Percentiles rank a stretch among this genome's conserved stretches.
Conservation (phyloP, 2,329 filamentous ascomycete genomes). For the Ceratocystis cubensis region DNA sequence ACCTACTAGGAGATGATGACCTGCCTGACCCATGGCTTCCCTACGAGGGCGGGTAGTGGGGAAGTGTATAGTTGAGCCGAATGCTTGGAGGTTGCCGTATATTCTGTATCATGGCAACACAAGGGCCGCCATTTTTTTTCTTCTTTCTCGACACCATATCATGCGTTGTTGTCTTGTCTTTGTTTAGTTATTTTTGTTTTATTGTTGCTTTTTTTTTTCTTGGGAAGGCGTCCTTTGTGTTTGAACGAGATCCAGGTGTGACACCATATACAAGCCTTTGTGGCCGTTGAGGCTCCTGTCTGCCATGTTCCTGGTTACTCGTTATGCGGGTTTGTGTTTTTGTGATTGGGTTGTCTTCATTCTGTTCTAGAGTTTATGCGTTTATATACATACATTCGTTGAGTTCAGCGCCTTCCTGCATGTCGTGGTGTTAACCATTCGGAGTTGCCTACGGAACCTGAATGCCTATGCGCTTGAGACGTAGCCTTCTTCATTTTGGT, state of each 20-base stretch:
- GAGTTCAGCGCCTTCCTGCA: background rate
- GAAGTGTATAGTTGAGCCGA: background rate
- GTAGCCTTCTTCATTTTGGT: background rate
- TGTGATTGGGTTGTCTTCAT: background rate
- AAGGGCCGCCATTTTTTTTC: background rate
- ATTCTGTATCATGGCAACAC: background rate
- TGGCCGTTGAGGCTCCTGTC: background rate
- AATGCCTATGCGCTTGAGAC: background rate
- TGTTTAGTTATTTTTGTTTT: constrained; percentile 1
- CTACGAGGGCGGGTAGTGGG: too few relatives aligned
- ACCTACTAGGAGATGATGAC: too few relatives aligned
- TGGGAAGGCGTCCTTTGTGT: constrained; percentile 7
- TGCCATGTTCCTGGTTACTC: background rate
- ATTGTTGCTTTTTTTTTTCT: background rate
- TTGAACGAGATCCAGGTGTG: background rate
- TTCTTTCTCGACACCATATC: background rate
- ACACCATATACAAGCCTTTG: background rate
- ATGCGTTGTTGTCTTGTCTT: background rate
- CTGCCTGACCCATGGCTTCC: too few relatives aligned
- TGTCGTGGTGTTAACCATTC: background rate
- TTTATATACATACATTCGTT: background rate
- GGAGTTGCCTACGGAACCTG: background rate
- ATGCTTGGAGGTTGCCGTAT: background rate
- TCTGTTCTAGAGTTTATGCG: constrained; percentile 7
- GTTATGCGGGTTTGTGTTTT: background rate